Conservation (phyloP, 2,329 filamentous ascomycete genomes). For the Nigrospora sphaerica region DNA sequence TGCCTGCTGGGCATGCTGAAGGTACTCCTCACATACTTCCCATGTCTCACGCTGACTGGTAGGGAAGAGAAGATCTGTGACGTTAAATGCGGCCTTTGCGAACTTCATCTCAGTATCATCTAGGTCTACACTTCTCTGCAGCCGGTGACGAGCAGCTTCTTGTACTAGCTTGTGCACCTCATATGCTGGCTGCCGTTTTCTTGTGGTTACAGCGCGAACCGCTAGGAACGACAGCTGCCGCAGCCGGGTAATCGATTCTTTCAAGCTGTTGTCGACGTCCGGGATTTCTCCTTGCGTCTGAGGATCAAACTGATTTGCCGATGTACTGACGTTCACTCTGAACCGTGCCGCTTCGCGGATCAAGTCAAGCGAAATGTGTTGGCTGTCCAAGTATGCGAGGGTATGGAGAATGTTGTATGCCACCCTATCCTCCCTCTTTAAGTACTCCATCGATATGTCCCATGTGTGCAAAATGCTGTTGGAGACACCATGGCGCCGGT, state of each 20-base stretch:
- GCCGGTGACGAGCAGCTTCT: slow-evolving; percentile 14
- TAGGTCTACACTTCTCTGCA: neutral
- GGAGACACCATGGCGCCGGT: slow-evolving; percentile 16
- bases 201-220: neutral
- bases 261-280: slow-evolving; percentile 4
- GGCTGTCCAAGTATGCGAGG: slow-evolving; percentile 24
- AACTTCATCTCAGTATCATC: slow-evolving; percentile 11
- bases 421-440: slow-evolving; percentile 17
- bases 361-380: slow-evolving; percentile 20
- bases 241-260: slow-evolving; percentile 17
- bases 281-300: neutral
- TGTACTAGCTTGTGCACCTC: slow-evolving; percentile 25
- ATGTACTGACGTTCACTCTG: neutral
- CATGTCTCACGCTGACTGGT: slow-evolving; percentile 7
- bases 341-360: slow-evolving; percentile 10
- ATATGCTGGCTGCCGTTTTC: slow-evolving; percentile 8
- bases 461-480: slow-evolving; percentile 27
- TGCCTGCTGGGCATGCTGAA: slow-evolving; percentile 18
- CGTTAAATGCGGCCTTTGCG: slow-evolving; percentile 12
- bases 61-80: slow-evolving; percentile 14
- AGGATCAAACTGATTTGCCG: neutral
- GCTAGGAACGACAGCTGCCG: slow-evolving; percentile 26
- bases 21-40: slow-evolving; percentile 16
- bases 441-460: slow-evolving; percentile 22
- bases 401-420: slow-evolving; percentile 20